A percentile compares a stretch with the other conserved stretches of the same genome.
These are phyloP conservation scores for Eucalyptus sp. DNA, from an alignment of 345 rosid species.

Conservation along the genomic window DNA sequence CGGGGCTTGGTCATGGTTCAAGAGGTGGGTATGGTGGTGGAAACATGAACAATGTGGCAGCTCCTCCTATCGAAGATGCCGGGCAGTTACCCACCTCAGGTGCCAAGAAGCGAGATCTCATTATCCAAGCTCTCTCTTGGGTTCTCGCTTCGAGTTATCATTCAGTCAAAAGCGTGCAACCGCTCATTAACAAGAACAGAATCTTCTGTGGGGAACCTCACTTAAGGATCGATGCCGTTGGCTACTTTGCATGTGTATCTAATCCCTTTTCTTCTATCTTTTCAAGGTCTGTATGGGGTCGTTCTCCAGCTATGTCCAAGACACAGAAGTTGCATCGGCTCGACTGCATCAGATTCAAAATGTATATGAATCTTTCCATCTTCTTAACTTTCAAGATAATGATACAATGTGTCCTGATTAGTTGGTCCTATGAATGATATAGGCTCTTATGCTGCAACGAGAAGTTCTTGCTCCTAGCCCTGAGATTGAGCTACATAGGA, in stretches of 20 bases:
- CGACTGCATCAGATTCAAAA: neutral
- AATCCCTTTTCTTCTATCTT: neutral
- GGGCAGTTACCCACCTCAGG: constrained; percentile 86
- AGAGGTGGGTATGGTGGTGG: constrained; percentile 29
- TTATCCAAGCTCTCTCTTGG: neutral
- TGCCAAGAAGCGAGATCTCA: constrained; percentile 37
- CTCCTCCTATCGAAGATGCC: constrained; percentile 63
- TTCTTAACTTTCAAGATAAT: neutral
- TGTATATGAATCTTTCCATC: neutral
- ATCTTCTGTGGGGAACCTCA: neutral
- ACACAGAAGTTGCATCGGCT: neutral
- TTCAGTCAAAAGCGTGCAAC: neutral
- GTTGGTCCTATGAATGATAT: neutral
- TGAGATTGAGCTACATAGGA: neutral
- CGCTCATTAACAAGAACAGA: neutral
- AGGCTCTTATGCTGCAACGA: neutral
- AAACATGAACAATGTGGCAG: neutral
- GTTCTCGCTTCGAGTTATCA: neutral
- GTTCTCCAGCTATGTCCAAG: neutral
- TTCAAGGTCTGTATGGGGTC: neutral
- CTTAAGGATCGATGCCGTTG: neutral
- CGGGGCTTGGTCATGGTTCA: constrained; percentile 42
- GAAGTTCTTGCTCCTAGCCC: neutral
- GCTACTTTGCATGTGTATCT: neutral
- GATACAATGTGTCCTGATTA: neutral